phyloP scores from a whole-genome alignment of 2,329 filamentous ascomycete genomes.

The Fusarium tricinctum region DNA sequence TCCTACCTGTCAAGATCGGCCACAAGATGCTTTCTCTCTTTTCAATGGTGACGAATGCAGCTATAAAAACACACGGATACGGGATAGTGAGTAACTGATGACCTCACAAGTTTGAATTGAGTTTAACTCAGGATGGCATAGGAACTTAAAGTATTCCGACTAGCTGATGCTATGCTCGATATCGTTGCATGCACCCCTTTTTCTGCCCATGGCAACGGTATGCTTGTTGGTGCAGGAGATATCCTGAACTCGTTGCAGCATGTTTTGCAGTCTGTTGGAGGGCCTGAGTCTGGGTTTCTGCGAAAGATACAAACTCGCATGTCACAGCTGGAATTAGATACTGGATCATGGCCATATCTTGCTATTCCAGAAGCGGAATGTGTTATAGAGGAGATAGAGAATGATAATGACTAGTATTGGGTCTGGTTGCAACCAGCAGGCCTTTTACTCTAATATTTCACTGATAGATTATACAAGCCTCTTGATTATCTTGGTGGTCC shows the following conservation, averaged over 20 bases:
- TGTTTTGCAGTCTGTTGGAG: constrained; percentile 45
- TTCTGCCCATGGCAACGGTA: constrained; percentile 37
- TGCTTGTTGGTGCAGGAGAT: constrained; percentile 46
- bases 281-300: constrained; percentile 37
- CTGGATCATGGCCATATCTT: constrained; percentile 36
- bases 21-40: constrained; percentile 47
- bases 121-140: constrained; percentile 17
- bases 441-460: too few relatives aligned
- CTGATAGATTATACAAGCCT: too few relatives aligned
- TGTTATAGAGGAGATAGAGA: constrained; percentile 6
- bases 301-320: constrained; percentile 38
- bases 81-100: constrained; percentile 41
- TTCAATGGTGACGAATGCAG: constrained; percentile 41
- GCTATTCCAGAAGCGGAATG: constrained; percentile 5
- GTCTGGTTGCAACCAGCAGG: too few relatives aligned
- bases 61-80: constrained; percentile 47
- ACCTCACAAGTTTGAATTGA: too few relatives aligned
- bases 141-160: constrained; percentile 48
- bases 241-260: constrained; percentile 42
- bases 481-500: too few relatives aligned
- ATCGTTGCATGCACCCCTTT: constrained; percentile 41
- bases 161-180: constrained; percentile 47
- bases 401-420: constrained; percentile 1
- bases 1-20: constrained; percentile 47
- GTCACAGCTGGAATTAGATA: constrained; percentile 33